phyloP scores from a whole-genome alignment of 192 early-diverging fungal genomes.

The Geranomyces michiganensis region DNA sequence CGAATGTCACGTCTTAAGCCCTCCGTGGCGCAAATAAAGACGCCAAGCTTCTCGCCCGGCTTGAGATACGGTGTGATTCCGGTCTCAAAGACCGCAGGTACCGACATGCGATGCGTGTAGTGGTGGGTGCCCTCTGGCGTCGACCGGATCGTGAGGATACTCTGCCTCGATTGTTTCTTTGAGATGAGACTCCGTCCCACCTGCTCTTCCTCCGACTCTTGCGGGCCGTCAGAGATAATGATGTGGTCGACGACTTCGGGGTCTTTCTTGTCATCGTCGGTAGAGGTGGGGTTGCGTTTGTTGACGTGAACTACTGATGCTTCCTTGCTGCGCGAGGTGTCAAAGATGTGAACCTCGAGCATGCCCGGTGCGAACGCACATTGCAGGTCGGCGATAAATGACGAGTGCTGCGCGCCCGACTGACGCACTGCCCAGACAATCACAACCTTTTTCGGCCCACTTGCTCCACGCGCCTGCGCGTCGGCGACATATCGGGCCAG shows the following conservation, averaged over 20 bases:
- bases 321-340: not conserved
- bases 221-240: not conserved
- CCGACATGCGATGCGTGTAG: not conserved
- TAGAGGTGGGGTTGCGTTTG: not conserved
- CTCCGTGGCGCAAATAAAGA: constrained; percentile 13
- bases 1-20: not conserved
- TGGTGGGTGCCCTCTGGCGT: not conserved
- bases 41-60: not conserved
- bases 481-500: constrained; percentile 1
- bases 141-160: not conserved
- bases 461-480: not conserved
- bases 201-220: too few species aligned
- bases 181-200: too few species aligned
- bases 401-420: not conserved
- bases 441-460: not conserved
- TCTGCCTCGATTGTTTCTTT: not conserved
- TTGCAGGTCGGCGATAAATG: not conserved
- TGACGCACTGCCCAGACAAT: not conserved
- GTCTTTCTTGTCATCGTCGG: not conserved
- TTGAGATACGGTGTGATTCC: not conserved
- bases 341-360: constrained; percentile 18
- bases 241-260: not conserved
- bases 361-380: not conserved
- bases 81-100: not conserved
- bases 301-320: not conserved